Evolutionary conservation across 441 rosid species (phyloP).

Genomic region (Euphorbia celastroides): DNA sequence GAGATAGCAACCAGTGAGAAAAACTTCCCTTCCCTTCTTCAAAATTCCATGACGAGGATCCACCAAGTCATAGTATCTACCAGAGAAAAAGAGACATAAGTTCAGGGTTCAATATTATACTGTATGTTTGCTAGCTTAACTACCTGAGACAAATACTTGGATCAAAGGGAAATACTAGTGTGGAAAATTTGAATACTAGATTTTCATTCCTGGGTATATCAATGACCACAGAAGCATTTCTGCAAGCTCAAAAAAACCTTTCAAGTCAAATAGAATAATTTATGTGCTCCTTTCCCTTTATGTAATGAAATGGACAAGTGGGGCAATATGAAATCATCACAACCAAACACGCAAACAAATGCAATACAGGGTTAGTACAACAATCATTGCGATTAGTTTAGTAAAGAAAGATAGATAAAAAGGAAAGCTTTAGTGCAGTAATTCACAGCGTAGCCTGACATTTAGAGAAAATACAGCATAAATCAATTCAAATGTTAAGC

Average conservation of each 20-base stretch:
- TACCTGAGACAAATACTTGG: not conserved
- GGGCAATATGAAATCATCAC: not conserved
- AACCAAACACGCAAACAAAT: not conserved
- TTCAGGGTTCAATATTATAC: conserved; percentile 6
- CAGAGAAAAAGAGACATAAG: conserved; percentile 13
- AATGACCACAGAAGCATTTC: not conserved
- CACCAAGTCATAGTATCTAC: conserved; percentile 80
- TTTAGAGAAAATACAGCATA: not conserved
- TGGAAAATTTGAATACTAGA: not conserved
- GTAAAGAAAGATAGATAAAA: not conserved
- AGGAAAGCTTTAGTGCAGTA: not conserved
- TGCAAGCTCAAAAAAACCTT: not conserved
- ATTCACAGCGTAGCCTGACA: not conserved
- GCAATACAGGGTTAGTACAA: no score
- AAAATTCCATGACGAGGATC: conserved; percentile 65
- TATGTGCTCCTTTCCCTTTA: not conserved
- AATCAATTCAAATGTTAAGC: not conserved
- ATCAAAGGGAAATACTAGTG: not conserved
- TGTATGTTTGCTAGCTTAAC: not conserved
- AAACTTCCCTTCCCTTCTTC: conserved; percentile 81
- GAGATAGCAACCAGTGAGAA: conserved; percentile 86
- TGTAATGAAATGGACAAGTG: not conserved
- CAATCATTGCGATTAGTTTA: no score
- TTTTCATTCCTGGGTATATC: not conserved
- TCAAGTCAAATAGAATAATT: not conserved